Base-by-base conservation (phyloP, 345 rosid species). In the Sonneratia alba region DNA sequence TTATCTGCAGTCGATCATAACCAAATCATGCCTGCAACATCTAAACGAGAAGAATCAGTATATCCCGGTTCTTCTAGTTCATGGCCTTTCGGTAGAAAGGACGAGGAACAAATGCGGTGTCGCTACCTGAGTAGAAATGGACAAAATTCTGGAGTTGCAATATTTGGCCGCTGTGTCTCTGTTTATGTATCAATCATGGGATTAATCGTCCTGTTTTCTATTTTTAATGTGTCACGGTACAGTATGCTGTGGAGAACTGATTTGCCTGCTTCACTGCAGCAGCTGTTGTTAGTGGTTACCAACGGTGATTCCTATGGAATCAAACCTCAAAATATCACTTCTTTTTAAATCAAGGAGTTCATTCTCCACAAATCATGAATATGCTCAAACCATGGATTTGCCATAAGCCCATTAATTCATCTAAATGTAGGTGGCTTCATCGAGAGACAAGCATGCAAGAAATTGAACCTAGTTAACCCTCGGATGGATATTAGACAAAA, bases 181-280 rank as follows among this genome's bases (percentile, higher is more conserved):
- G 59, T 22, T 18, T 24, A 59, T 9, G 32, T 59, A 24, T 59
- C 64, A 22, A 18, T 9, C 64, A 59, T 59, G 22, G 64, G 64
- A 59, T 59, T 59, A 34, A 59, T 59, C 64, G 64, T 59, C 64
- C 64, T n/a, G 64, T 59, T 10, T 24, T 59, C 34, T 59, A 34
- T 8, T 59, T 22, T 59, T 22, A 56, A 21, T 56, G 34, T 59
- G 13, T 59, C 64, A 21, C 0, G 22, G 1, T 8, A 56, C n/a
- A 19, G 21, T 22, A 24, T 59, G 64, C 64, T 59, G 64, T 24
- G 3, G 36, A 24, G 34, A 24, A 59, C 3, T 59, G 36, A 22
- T 7, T 18, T 51, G 56, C 56, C 21, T 40, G 53, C 53, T 48
- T 14, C 15, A 48, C 53, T 48, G 53, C 53, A 1, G 53, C 18